A percentile compares a stretch with the other conserved stretches of the same genome.
Evolutionary conservation across 768 basidiomycete species (phyloP).

Genomic region (Tulasnella sp.): DNA sequence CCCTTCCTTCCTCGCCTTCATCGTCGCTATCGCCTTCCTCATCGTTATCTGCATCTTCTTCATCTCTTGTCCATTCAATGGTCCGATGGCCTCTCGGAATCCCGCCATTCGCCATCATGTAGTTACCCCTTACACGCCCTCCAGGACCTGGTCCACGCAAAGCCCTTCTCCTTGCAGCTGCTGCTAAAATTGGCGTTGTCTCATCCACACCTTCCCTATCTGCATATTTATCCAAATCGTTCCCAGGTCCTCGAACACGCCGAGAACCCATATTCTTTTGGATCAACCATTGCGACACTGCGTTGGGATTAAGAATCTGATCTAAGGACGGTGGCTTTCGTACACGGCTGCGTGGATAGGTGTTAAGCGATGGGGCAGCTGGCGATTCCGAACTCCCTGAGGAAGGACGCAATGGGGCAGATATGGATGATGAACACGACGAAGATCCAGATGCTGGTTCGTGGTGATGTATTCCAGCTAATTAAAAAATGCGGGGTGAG

Average conservation of each 20-base stretch:
- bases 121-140: too few species aligned
- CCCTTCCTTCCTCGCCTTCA: too few species aligned
- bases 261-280: not conserved
- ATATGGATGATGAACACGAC: slow-evolving; percentile 69
- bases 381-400: slow-evolving; percentile 23
- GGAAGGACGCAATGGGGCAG: slow-evolving; percentile 53
- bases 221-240: not conserved
- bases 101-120: not conserved
- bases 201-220: slow-evolving; percentile 2
- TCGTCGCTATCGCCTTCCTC: too few species aligned
- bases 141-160: not conserved
- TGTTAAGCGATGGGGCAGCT: not conserved
- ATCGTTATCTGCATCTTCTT: not conserved
- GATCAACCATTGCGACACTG: too few species aligned
- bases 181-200: slow-evolving; percentile 3
- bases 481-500: not conserved
- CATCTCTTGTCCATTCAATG: not conserved
- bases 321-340: too few species aligned
- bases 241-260: not conserved
- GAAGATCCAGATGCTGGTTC: slow-evolving; percentile 16
- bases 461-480: slow-evolving; percentile 5
- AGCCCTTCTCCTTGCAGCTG: slow-evolving; percentile 1
- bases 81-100: not conserved
- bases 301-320: too few species aligned
- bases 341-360: too few species aligned